Evolutionary conservation across 2,329 filamentous ascomycete genomes (phyloP), one percentile per base, ranked within the genome.

Genomic region (Colletotrichum eremochloae): DNA sequence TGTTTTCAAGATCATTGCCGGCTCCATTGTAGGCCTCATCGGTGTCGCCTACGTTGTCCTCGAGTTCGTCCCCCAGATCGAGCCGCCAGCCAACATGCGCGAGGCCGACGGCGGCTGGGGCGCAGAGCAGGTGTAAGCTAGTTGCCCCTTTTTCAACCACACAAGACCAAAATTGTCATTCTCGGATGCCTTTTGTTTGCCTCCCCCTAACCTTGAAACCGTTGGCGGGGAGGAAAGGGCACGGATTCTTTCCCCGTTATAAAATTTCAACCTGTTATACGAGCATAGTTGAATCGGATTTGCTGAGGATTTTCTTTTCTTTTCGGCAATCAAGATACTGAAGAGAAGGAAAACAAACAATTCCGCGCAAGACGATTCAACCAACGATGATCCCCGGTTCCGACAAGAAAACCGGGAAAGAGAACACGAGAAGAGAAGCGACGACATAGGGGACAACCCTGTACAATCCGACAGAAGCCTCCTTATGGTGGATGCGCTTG

Each of bases 1-100:
- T 74, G 85, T 90, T 79, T 86, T 93, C 77, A 92, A 91, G 80
- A 91, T 91, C 80, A 90, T 97, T 69, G 90, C 94, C 33, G 96
- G 95, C 76, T 88, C 90, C 63, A 87, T 97, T 76, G 88, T 98
- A 76, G 94, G 92, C 63, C 77, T 96, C 64, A 85, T 94, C 75
- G 96, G 96, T 77, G 80, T 98, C 73, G 92, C 81, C 74, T 99
- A 98, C 84, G 84, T 89, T 75, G 91, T 84, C 60, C 88, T 95
- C 79, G 93, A 95, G 82, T 95, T 93, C 81, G 85, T 94, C 75
- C 93, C 93, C 40, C 93, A 91, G 74, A 93, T 95, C 79, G 93
- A 95, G 83, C 92, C 93, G 61, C 93, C 93, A 12, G 89, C 90
- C 81, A 95, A 94, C 86, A 95, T 95, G 93, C 90, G 93, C 81